Evolutionary conservation across 306 rosid species (phyloP).

Genomic region (Morella rubra): DNA sequence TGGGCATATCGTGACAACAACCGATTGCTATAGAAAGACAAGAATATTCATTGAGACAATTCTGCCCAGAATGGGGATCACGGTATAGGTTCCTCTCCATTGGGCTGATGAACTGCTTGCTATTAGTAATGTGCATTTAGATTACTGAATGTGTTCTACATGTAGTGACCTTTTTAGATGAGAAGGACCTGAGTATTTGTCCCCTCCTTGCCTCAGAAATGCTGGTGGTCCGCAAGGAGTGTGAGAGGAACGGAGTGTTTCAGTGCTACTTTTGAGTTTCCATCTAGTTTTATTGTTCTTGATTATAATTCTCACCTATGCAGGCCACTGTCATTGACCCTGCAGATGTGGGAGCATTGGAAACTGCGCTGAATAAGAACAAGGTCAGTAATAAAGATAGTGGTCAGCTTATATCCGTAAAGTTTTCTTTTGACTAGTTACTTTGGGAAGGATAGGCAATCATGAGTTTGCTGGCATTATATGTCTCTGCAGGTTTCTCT

Average conservation of each 20-base stretch:
- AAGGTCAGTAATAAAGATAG: conserved; percentile 52
- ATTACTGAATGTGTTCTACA: not conserved
- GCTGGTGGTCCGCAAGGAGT: not conserved
- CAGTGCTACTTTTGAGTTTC: not conserved
- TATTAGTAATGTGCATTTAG: not conserved
- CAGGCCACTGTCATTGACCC: conserved; percentile 89
- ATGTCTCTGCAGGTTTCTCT: conserved; percentile 67
- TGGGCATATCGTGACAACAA: conserved; percentile 92
- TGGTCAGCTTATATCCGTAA: not conserved
- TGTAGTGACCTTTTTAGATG: conserved; percentile 1
- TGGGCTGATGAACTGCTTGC: not conserved
- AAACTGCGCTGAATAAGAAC: conserved; percentile 68
- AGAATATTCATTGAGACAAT: conserved; percentile 81
- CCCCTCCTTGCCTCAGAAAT: not conserved
- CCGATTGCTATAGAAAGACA: conserved; percentile 95
- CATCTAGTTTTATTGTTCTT: conserved; percentile 3
- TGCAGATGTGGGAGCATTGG: conserved; percentile 70
- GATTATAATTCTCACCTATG: conserved; percentile 25
- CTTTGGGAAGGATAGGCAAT: not conserved
- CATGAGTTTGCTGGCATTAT: conserved; percentile 19
- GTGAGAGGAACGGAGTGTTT: not conserved
- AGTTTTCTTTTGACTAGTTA: conserved; percentile 2
- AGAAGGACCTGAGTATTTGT: not conserved
- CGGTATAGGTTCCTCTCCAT: conserved; percentile 43
- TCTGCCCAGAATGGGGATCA: conserved; percentile 92